Evolutionary conservation across 2,329 filamentous ascomycete genomes (phyloP).

Genomic region (Cladophialophora bantiana): DNA sequence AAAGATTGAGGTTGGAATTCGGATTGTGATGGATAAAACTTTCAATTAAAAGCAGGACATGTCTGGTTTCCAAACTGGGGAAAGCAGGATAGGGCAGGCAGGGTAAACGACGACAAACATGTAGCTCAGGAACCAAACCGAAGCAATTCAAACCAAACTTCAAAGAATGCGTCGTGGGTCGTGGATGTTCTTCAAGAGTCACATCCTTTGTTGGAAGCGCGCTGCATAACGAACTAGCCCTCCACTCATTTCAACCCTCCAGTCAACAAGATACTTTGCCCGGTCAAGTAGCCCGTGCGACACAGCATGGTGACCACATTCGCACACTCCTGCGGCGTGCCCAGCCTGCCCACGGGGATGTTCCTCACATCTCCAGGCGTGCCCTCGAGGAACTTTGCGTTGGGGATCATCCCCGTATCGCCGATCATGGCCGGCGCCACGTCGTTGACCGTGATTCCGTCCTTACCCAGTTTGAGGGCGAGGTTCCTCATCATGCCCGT

Average conservation of each 20-base stretch:
- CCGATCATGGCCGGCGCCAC: slow-evolving; percentile 75
- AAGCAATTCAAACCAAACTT: no score
- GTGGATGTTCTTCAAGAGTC: no score
- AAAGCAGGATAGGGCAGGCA: no score
- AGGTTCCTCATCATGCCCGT: slow-evolving; percentile 72
- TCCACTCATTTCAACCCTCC: slow-evolving; percentile 58
- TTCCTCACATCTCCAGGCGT: slow-evolving; percentile 66
- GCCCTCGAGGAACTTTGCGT: slow-evolving; percentile 58
- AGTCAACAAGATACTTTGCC: slow-evolving; percentile 62
- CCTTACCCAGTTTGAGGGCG: slow-evolving; percentile 63
- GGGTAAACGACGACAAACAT: no score
- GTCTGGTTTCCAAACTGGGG: no score
- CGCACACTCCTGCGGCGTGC: slow-evolving; percentile 65
- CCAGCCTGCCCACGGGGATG: slow-evolving; percentile 66
- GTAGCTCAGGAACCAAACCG: no score
- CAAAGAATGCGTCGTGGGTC: no score
- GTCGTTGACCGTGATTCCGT: slow-evolving; percentile 71
- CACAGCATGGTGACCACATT: slow-evolving; percentile 68
- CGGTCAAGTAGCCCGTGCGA: slow-evolving; percentile 67
- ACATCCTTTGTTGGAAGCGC: no score
- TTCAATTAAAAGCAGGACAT: no score
- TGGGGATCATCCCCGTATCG: slow-evolving; percentile 68
- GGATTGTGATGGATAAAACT: no score
- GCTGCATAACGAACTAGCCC: no score
- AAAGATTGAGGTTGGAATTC: no score